Base-by-base conservation (phyloP, 1,139 yeast genomes). In the Geotrichum aggregatum region DNA sequence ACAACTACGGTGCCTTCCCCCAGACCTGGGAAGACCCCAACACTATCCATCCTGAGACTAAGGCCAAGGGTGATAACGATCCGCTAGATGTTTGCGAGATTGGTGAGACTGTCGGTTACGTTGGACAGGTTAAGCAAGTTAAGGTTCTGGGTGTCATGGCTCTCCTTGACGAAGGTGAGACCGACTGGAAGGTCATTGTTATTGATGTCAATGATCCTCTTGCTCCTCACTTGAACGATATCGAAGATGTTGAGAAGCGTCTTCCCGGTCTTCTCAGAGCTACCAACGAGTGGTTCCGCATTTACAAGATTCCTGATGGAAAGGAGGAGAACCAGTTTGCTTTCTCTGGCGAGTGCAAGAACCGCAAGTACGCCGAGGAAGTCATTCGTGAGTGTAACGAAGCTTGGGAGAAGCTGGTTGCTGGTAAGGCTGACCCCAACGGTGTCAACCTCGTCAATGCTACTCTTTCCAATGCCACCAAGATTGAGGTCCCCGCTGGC, bases 11-110 rank as follows among this genome's bases (percentile, higher is more conserved):
- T 64, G 95, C 96, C 30, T 81, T 88, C 75, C 95, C 96, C 52
- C 96, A 87, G 71, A 88, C 96, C 31, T 88, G 96, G 96, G 96
- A 88, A 71, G 95, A 88, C 65, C 94, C 94, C 54, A 80, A 80
- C 61, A 85, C 84, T 72, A 50, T 56, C 30, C 59, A 63, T 55
- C 84, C 87, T 58, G 92, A 84, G 67, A 84, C 94, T 6, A 60
- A 60, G 44, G 55, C 58, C 18, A 79, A 70, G 60, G 96, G 96
- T 63, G 96, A 88, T 70, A 84, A 87, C 68, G 96, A 88, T 74
- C 96, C 96, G 43, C 75, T 88, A 63, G 96, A 88, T 66, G 95
- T 87, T 38, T 84, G 94, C 67, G 96, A 88, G 71, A 87, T 88
- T 56, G 96, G 96, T 62, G 81, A 83, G 64, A 71, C 76, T 50